Conservation (phyloP, 805 yeast species). For the Maudiozyma barnettii region DNA sequence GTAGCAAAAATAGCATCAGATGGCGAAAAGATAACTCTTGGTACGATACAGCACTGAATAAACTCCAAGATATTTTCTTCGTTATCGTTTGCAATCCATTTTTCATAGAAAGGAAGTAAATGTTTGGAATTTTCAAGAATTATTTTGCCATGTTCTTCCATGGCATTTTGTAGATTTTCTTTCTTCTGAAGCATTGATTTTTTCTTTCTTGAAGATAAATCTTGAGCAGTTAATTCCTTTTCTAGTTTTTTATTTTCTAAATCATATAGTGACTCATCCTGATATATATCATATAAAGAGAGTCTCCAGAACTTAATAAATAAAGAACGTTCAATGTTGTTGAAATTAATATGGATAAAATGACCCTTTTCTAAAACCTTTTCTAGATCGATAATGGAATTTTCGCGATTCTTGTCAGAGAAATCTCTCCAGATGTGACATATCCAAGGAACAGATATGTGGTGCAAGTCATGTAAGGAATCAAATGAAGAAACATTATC, state of each 20-base stretch:
- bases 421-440: constrained; percentile 67
- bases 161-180: constrained; percentile 12
- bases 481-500: constrained; percentile 34
- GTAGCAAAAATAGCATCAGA: constrained; percentile 70
- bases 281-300: constrained; percentile 61
- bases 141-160: constrained; percentile 16
- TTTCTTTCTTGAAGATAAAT: constrained; percentile 13
- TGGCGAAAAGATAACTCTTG: constrained; percentile 69
- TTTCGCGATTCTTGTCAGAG: constrained; percentile 19
- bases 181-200: constrained; percentile 9
- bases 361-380: constrained; percentile 8
- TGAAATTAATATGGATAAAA: constrained; percentile 18
- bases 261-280: constrained; percentile 41
- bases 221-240: constrained; percentile 5
- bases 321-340: constrained; percentile 32
- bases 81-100: constrained; percentile 13
- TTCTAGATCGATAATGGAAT: not conserved
- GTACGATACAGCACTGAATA: constrained; percentile 59
- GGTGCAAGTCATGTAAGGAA: constrained; percentile 34
- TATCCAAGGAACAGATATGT: constrained; percentile 51
- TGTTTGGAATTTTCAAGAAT: constrained; percentile 8
- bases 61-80: constrained; percentile 30
- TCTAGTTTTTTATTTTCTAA: constrained; percentile 27
- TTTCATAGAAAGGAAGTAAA: constrained; percentile 6
- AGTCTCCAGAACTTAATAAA: constrained; percentile 66